Evolutionary conservation across 2,329 filamentous ascomycete genomes (phyloP).

Genomic region (Alternaria viburni): DNA sequence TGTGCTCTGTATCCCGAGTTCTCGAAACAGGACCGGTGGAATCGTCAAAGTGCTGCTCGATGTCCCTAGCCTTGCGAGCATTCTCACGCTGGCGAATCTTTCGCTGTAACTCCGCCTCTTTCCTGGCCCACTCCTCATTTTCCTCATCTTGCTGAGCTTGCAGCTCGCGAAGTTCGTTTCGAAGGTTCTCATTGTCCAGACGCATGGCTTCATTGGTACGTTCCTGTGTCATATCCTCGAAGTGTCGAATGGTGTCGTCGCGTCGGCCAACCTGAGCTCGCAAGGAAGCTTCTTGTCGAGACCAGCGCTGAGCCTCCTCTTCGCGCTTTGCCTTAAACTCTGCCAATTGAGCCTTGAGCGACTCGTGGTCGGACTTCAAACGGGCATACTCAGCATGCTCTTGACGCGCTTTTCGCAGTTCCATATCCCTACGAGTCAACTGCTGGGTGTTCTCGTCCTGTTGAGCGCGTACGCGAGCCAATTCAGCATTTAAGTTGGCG

Average conservation of each 20-base stretch:
- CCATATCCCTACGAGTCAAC: slow-evolving; percentile 39
- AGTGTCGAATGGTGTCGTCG: slow-evolving; percentile 49
- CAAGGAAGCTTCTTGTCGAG: slow-evolving; percentile 39
- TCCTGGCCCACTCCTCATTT: slow-evolving; percentile 40
- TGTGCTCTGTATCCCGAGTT: slow-evolving; percentile 27
- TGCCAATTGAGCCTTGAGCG: slow-evolving; percentile 74
- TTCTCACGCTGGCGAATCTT: slow-evolving; percentile 42
- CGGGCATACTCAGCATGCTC: slow-evolving; percentile 54
- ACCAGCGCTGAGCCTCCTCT: slow-evolving; percentile 49
- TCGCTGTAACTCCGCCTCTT: slow-evolving; percentile 40
- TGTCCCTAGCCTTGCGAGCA: slow-evolving; percentile 36
- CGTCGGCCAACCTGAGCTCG: slow-evolving; percentile 42
- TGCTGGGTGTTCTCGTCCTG: slow-evolving; percentile 48
- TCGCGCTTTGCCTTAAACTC: slow-evolving; percentile 75
- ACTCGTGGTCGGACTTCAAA: slow-evolving; percentile 73
- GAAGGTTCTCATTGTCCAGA: slow-evolving; percentile 50
- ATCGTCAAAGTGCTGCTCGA: slow-evolving; percentile 23
- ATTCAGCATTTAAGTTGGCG: slow-evolving; percentile 40
- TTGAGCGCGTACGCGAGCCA: slow-evolving; percentile 40
- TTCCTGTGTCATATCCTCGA: slow-evolving; percentile 46
- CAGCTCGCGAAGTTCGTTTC: slow-evolving; percentile 45
- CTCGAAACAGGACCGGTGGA: slow-evolving; percentile 13
- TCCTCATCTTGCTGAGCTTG: slow-evolving; percentile 45
- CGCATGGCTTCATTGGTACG: slow-evolving; percentile 49
- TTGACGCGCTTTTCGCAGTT: slow-evolving; percentile 44